Conservation (phyloP, 164 flowering plant species). For the Tetracentron sinense region DNA sequence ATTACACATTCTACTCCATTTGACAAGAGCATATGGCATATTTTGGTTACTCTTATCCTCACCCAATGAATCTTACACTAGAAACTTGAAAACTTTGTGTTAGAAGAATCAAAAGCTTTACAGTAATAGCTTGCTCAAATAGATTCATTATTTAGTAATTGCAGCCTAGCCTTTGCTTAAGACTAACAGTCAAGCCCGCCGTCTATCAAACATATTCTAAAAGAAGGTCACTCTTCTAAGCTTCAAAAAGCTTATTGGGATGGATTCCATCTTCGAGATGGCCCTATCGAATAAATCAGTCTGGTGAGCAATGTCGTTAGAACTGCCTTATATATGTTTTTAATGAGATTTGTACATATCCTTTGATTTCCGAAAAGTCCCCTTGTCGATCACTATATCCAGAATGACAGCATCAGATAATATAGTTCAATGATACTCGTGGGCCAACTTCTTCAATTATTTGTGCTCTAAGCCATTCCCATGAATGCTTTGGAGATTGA, state of each 20-base stretch:
- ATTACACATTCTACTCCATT: constrained; percentile 5
- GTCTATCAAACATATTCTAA: not conserved
- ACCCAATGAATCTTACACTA: too few relatives aligned
- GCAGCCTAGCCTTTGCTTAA: not conserved
- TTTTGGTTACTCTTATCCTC: too few relatives aligned
- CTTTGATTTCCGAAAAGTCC: too few relatives aligned
- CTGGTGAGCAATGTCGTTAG: not conserved
- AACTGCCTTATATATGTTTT: not conserved
- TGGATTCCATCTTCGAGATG: constrained; percentile 6
- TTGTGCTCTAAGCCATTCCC: too few relatives aligned
- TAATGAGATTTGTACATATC: too few relatives aligned
- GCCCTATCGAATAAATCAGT: not conserved
- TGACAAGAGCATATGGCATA: not conserved
- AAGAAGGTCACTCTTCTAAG: not conserved
- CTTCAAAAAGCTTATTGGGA: not conserved
- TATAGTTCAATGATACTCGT: too few relatives aligned
- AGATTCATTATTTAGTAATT: not conserved
- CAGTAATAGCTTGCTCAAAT: not conserved
- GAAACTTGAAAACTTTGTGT: not conserved
- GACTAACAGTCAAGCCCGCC: too few relatives aligned
- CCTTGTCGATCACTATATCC: too few relatives aligned
- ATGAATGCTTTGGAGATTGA: too few relatives aligned
- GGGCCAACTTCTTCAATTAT: too few relatives aligned
- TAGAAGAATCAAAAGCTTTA: not conserved
- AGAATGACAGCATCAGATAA: too few relatives aligned